phyloP scores from a whole-genome alignment of 495 filamentous ascomycete species.

The Diplogelasinospora grovesii region DNA sequence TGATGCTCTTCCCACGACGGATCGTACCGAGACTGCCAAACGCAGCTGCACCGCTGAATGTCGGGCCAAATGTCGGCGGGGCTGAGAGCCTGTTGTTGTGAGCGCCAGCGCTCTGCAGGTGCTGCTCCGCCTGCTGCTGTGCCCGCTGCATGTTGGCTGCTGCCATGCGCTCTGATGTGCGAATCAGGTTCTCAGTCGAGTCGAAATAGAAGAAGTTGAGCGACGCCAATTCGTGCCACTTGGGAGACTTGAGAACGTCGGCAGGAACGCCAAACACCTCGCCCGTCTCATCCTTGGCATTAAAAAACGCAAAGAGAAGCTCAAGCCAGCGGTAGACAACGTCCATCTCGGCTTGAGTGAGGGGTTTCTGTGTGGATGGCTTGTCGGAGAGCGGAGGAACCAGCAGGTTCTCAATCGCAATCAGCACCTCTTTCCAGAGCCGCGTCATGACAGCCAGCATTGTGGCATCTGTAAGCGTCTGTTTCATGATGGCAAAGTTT shows the following conservation, averaged over 20 bases:
- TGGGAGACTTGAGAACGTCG: conserved; percentile 88
- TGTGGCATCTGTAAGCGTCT: conserved; percentile 83
- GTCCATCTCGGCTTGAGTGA: conserved; percentile 86
- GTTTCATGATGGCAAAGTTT: conserved; percentile 98
- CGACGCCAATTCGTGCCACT: conserved; percentile 94
- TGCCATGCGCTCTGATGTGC: conserved; percentile 91
- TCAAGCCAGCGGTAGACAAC: conserved; percentile 94
- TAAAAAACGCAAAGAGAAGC: conserved; percentile 90
- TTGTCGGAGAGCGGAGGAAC: conserved; percentile 97
- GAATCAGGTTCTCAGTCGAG: conserved; percentile 81
- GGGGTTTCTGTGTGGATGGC: conserved; percentile 76
- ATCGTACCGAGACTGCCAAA: conserved; percentile 68
- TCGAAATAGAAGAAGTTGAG: conserved; percentile 99
- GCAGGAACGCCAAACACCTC: conserved; percentile 81
- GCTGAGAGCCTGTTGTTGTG: conserved; percentile 66
- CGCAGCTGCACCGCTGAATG: conserved; percentile 34
- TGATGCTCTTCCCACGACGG: conserved; percentile 82
- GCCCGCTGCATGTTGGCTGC: conserved; percentile 74
- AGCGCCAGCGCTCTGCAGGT: conserved; percentile 13
- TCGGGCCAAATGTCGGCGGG: conserved; percentile 49
- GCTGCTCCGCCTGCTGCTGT: conserved; percentile 50
- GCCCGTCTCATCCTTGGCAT: conserved; percentile 84
- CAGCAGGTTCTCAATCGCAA: conserved; percentile 81
- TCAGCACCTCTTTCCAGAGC: conserved; percentile 94
- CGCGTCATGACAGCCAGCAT: conserved; percentile 98